Evolutionary conservation across 352 stramenopile species (phyloP), one percentile per base, ranked within the genome.

Genomic region (Globisporangium paddicum): DNA sequence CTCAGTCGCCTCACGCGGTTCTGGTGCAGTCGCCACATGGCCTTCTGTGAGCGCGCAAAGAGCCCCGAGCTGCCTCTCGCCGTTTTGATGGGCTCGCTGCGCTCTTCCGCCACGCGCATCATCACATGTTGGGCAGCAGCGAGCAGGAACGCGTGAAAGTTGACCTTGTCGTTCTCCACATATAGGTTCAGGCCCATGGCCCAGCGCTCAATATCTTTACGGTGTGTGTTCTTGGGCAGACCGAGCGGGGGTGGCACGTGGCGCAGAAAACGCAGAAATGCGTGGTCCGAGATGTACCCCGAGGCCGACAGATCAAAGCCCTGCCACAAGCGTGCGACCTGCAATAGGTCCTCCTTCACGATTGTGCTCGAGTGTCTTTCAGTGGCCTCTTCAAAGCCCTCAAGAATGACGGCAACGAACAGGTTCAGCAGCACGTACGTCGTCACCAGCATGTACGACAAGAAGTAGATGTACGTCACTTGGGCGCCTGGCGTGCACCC

Each of bases 321-420:
- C 44, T 77, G 65, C 75, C 75, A 84, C 1, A 68, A 18, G 3
- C 16, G 28, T 8, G 66, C 66, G 23, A 77, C 62, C 8, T 67
- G 55, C 2, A 28, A 18, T 8, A 84, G 28, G 47, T 84, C 69
- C 11, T 69, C 66, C n/a, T 77, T 79, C 19, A 69, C 72, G 50
- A 75, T 62, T 10, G 59, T 56, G 23, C 62, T 71, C 19, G 64
- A 46, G 32, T 76, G 76, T 23, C 74, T 72, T 63, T 74, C 73
- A 3, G 67, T 77, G 4, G 67, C 73, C 41, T 91, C 82, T 54
- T 76, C 66, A 60, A 95, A 95, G 30, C 77, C 73, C 47, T 95
- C 82, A 21, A 95, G 66, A 52, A 95, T 87, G 8, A 93, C 81
- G 26, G 85, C 85, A 1, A 93, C 80, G 40, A 94, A 87, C 18